A percentile compares a stretch with the other conserved stretches of the same genome.
Conservation (phyloP, 106 monocot genomes). For the Triglochin maritima region DNA sequence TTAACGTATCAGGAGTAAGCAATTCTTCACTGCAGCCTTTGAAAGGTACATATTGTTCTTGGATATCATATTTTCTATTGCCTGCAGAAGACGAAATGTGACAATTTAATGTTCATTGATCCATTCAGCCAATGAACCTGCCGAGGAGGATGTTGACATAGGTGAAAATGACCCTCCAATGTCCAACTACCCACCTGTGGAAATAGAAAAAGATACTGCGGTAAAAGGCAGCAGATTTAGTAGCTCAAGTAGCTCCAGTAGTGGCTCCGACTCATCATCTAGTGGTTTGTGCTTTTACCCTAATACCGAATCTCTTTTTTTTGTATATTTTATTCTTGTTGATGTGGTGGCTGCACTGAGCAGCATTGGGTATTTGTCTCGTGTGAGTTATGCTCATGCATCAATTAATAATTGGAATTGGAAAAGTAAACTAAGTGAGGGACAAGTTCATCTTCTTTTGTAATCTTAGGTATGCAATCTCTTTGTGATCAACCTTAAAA, state of each 20-base stretch:
- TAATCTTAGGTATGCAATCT: too few species aligned
- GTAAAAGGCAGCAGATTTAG: conserved; percentile 43
- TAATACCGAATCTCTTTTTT: not conserved
- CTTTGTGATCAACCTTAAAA: too few species aligned
- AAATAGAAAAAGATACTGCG: conserved; percentile 52
- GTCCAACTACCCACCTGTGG: conserved; percentile 61
- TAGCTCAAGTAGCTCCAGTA: conserved; percentile 72
- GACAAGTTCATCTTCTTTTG: too few species aligned
- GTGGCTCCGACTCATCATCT: conserved; percentile 66
- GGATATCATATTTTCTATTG: not conserved
- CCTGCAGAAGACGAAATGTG: too few species aligned
- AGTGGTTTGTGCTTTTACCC: conserved; percentile 49
- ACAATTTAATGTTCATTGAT: too few species aligned
- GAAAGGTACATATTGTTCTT: conserved; percentile 33
- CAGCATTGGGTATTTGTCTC: too few species aligned
- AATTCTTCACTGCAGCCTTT: conserved; percentile 52
- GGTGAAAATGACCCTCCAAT: conserved; percentile 74
- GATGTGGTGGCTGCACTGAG: too few species aligned
- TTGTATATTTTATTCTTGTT: too few species aligned
- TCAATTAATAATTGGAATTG: too few species aligned
- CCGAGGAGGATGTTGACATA: conserved; percentile 81
- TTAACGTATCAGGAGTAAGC: conserved; percentile 56
- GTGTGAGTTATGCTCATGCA: too few species aligned
- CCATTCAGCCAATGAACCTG: conserved; percentile 40
- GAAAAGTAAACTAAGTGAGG: too few species aligned